Conservation (phyloP, 805 yeast species). For the Pichia cabralensis region DNA sequence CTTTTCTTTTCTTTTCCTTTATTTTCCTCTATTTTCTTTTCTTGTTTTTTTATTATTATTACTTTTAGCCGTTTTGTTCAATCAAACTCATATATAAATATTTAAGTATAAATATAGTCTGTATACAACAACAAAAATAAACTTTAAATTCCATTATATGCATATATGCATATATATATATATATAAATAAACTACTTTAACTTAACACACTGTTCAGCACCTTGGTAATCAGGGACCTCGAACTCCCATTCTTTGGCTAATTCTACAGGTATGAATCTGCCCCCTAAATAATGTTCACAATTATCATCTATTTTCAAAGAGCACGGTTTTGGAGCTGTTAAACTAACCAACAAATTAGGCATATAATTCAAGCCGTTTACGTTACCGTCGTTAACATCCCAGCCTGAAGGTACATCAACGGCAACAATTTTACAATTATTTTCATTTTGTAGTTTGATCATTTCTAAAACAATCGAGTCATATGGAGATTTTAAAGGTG, state of each 20-base stretch:
- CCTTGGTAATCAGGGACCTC: conserved; percentile 52
- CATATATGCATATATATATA: neutral
- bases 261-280: conserved; percentile 55
- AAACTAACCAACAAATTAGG: conserved; percentile 70
- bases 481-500: conserved; percentile 80
- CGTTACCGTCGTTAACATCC: conserved; percentile 89
- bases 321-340: conserved; percentile 92
- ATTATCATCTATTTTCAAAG: conserved; percentile 34
- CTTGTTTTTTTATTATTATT: no score
- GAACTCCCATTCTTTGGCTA: conserved; percentile 69
- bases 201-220: conserved; percentile 43
- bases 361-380: conserved; percentile 27
- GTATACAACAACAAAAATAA: no score
- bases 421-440: conserved; percentile 50
- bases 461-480: conserved; percentile 36
- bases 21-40: neutral
- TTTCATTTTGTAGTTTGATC: conserved; percentile 17
- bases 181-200: conserved; percentile 1
- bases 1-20: conserved; percentile 1
- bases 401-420: conserved; percentile 95
- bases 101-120: no score
- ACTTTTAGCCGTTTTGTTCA: no score
- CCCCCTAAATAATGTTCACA: conserved; percentile 79
- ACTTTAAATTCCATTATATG: no score
- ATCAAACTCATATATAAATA: no score